Conservation (phyloP, 2,329 filamentous ascomycete species). For the Phaeosphaeriaceae sp. region DNA sequence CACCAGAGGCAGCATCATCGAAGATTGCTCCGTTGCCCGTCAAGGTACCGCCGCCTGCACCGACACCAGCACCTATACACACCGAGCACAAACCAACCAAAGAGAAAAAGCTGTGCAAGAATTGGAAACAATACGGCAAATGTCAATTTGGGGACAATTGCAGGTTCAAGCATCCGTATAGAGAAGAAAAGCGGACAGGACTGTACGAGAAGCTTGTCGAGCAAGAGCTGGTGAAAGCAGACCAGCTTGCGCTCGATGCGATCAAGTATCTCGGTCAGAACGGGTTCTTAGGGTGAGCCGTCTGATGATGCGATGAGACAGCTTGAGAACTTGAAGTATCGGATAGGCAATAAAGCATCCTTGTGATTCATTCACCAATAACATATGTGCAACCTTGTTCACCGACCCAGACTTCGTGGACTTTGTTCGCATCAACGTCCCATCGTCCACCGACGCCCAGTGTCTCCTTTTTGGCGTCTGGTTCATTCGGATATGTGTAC, state of each 20-base stretch:
- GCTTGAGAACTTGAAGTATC: too few species aligned
- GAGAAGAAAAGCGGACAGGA: constrained; percentile 24
- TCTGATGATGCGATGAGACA: background rate
- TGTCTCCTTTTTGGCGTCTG: constrained; percentile 62
- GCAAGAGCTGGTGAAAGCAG: constrained; percentile 53
- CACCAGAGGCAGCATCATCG: constrained; percentile 49
- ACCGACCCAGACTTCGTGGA: constrained; percentile 76
- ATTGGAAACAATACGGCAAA: constrained; percentile 34
- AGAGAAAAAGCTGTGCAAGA: constrained; percentile 25
- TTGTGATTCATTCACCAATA: constrained; percentile 59
- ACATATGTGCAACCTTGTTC: constrained; percentile 71
- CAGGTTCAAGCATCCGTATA: constrained; percentile 33
- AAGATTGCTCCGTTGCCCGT: constrained; percentile 34
- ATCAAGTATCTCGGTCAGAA: constrained; percentile 56
- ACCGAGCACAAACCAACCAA: constrained; percentile 11
- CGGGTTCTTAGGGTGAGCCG: constrained; percentile 48
- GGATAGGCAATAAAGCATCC: background rate
- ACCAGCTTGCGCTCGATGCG: constrained; percentile 51
- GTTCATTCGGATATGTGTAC: constrained; percentile 70
- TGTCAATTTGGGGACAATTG: constrained; percentile 37
- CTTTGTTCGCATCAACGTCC: constrained; percentile 68
- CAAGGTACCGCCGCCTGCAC: constrained; percentile 21
- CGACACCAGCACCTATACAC: constrained; percentile 8
- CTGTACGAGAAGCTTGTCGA: constrained; percentile 50
- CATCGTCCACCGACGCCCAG: constrained; percentile 67